Base-by-base conservation (phyloP, 768 basidiomycete species). In the Leccinum aurantiacum region DNA sequence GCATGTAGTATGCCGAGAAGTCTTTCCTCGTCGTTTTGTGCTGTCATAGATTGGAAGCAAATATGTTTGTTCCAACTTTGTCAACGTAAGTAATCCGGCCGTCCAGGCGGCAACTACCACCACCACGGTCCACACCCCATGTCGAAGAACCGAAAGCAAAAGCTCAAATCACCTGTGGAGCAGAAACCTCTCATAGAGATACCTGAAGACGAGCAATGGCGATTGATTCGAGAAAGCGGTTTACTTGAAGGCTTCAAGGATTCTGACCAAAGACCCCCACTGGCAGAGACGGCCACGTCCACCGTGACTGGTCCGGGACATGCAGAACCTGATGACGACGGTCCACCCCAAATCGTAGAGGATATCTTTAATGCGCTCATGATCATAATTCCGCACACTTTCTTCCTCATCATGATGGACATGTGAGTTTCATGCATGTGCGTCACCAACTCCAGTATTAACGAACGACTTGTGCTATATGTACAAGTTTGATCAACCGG, bases 321-420 rank as follows among this genome's bases (percentile, higher is more conserved):
- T 24, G 35, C 52, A 37, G 52, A 78, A 15, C 46, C 27, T 22
- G 77, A 79, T 44, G 44, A 46, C 11, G 80, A 46, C 19, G 80
- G 77, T 41, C 65, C 74, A 27, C 60, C 75, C 9, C 73, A 81
- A 19, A 74, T 88, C 4, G 78, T 78, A 7, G 88, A 89, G 61
- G 91, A 93, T 75, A 78, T 92, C 41, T 86, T 92, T 72, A 81
- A 85, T 63, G 77, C 89, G 10, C 63, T 82, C 17, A 71, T 89
- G 19, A 75, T 88, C 56, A 82, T 92, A 57, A 86, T 89, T 35
- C 92, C 92, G 0, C 84, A 89, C 66, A 84, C 84, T 3, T 93
- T 87, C 68, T 75, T 93, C 53, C 78, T 93, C 41, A 67, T 93
- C 15, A 76, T 92, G 77, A 91, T 94, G 90, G 87, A 92, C 69